Percentiles rank a stretch among this genome's conserved stretches.
Evolutionary conservation across 163 green algal genomes (phyloP).

Genomic region (Picocystis sp.): DNA sequence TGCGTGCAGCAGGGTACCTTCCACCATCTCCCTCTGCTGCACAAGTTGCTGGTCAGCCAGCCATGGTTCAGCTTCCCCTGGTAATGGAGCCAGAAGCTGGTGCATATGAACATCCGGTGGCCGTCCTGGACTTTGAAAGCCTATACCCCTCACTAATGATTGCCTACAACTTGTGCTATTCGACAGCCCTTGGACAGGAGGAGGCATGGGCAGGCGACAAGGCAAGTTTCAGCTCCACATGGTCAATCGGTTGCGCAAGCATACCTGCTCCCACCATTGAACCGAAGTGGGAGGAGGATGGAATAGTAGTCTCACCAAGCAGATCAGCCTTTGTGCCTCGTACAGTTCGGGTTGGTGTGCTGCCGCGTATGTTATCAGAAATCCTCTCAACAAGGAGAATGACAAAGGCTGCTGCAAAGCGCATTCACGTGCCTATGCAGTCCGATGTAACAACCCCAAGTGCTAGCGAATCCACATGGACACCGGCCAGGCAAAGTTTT

Average conservation of each 20-base stretch:
- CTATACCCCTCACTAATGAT: constrained; percentile 89
- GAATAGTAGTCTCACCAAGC: too few relatives aligned
- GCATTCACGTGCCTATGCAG: constrained; percentile 4
- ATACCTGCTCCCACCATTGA: too few relatives aligned
- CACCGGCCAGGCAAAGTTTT: constrained; percentile 20
- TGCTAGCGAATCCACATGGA: constrained; percentile 11
- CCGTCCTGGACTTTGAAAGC: constrained; percentile 92
- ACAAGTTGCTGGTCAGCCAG: constrained; percentile 67
- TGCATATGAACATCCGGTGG: constrained; percentile 65
- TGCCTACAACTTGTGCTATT: constrained; percentile 97
- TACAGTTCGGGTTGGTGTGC: constrained; percentile 38
- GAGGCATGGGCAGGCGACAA: neutral
- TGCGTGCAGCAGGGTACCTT: too few relatives aligned
- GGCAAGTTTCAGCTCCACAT: too few relatives aligned
- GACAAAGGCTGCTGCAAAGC: constrained; percentile 83
- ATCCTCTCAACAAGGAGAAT: constrained; percentile 88
- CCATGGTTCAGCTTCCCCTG: constrained; percentile 80
- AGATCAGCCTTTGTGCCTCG: too few relatives aligned
- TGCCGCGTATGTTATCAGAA: constrained; percentile 80
- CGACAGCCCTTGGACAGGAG: constrained; percentile 53
- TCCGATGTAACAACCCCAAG: neutral
- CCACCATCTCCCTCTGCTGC: too few relatives aligned
- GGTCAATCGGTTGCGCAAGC: too few relatives aligned
- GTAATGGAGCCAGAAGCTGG: constrained; percentile 85
- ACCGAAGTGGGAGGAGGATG: too few relatives aligned